Evolutionary conservation across 306 rosid genomes (phyloP).

Genomic region (Dryas octopetala): DNA sequence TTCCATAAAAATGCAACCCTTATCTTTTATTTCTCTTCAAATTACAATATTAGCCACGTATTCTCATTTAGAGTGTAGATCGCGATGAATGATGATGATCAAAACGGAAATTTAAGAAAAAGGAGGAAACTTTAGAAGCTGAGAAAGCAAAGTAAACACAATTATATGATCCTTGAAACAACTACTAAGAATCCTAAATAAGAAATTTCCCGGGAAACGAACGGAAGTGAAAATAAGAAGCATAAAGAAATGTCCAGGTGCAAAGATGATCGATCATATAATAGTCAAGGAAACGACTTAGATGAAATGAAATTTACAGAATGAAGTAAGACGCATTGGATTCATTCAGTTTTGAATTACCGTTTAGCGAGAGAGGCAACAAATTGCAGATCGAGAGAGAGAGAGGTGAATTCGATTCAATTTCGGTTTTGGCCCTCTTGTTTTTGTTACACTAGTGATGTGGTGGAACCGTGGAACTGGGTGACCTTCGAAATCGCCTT

Average conservation of each 20-base stretch:
- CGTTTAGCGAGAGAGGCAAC: neutral
- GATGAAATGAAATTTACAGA: neutral
- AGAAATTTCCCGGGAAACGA: neutral
- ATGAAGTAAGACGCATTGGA: neutral
- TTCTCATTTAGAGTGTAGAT: neutral
- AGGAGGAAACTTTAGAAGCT: neutral
- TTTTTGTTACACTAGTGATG: neutral
- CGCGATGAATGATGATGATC: neutral
- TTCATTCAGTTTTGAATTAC: neutral
- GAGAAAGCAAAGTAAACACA: neutral
- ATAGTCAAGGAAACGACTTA: neutral
- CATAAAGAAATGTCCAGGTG: neutral
- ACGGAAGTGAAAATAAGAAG: neutral
- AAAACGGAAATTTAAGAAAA: neutral
- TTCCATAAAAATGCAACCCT: neutral
- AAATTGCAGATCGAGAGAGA: neutral
- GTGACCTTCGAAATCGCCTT: conserved; percentile 16
- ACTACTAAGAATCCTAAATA: neutral
- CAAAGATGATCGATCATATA: no score
- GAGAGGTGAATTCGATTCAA: neutral
- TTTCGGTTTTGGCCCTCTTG: conserved; percentile 1
- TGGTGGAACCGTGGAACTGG: conserved; percentile 11
- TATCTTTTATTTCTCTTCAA: neutral
- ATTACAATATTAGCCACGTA: neutral
- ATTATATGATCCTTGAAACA: conserved; percentile 1